Evolutionary conservation across 1,284 basidiomycete genomes (phyloP).

Genomic region (Termitomyces sp.): DNA sequence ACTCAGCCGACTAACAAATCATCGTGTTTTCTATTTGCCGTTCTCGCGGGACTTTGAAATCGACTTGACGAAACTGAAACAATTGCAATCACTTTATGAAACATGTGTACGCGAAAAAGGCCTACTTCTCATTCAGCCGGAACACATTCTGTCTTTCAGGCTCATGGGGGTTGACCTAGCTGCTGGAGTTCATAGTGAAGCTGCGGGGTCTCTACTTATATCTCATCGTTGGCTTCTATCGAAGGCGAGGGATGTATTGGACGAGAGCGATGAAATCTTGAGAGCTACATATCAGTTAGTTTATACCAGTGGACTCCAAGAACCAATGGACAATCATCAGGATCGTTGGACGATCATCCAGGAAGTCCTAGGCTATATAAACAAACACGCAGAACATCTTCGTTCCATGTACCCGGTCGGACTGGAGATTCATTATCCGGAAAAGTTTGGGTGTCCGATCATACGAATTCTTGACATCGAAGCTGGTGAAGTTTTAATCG

Average conservation of each 20-base stretch:
- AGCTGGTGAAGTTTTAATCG: slow-evolving; percentile 21
- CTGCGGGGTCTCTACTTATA: slow-evolving; percentile 13
- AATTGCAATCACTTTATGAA: slow-evolving; percentile 27
- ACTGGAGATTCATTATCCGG: slow-evolving; percentile 17
- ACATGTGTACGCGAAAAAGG: slow-evolving; percentile 36
- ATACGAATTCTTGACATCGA: slow-evolving; percentile 27
- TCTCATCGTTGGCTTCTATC: slow-evolving; percentile 32
- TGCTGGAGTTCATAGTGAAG: neutral
- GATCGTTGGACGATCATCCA: slow-evolving; percentile 43
- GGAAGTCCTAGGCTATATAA: slow-evolving; percentile 29
- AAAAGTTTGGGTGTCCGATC: slow-evolving; percentile 23
- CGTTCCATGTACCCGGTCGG: slow-evolving; percentile 14
- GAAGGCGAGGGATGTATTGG: slow-evolving; percentile 39
- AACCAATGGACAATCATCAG: slow-evolving; percentile 36
- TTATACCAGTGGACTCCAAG: slow-evolving; percentile 41
- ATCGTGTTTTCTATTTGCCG: slow-evolving; percentile 45
- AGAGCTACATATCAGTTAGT: slow-evolving; percentile 44
- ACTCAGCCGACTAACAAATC: slow-evolving; percentile 37
- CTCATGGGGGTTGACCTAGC: slow-evolving; percentile 36
- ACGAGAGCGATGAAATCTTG: slow-evolving; percentile 52
- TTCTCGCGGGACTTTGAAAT: slow-evolving; percentile 38
- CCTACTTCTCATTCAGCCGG: slow-evolving; percentile 44
- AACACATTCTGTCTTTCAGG: slow-evolving; percentile 47
- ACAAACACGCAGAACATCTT: slow-evolving; percentile 14
- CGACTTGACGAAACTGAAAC: slow-evolving; percentile 15